Base-by-base conservation (phyloP, 805 yeast genomes). In the Candida methanosorbosa region DNA sequence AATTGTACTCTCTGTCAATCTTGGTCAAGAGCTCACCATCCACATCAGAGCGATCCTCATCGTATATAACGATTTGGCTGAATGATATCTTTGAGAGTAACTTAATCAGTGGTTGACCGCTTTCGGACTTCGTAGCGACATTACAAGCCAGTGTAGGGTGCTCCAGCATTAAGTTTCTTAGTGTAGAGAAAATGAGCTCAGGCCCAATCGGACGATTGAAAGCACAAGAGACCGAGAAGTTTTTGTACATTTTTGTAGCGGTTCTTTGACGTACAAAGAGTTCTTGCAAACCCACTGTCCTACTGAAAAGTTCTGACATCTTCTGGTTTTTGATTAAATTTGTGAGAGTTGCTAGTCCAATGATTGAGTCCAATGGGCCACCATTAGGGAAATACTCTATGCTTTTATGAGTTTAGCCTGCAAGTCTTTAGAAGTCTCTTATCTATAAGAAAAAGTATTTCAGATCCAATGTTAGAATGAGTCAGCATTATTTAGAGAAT, bases 61-160 rank as follows among this genome's bases (percentile, higher is more conserved):
- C 17, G 14, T 7, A 12, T 9, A n/a, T n/a, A 6, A 31, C 28
- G 6, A 31, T 14, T 9, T 31, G 23, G 12, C 15, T 7, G 28
- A 23, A 31, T n/a, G 8, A 19, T 14, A 31, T 3, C 11, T 30
- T 6, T 4, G 20, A 13, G 6, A 11, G 4, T 3, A 28, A 13
- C 18, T 28, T 22, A 5, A 28, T 5, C n/a, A 18, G 23, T 13
- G n/a, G 8, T 4, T 4, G 9, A 3, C 23, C 30, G 4, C 5
- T 6, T 3, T 18, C 16, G 6, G 7, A 6, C 11, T 18, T 7
- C 7, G 11, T 28, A 7, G 30, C 22, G 4, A 28, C 30, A 23
- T 31, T 21, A 31, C 34, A 31, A 3, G 34, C 34, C n/a, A 31
- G 14, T 12, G 28, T 23, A 7, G 34, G 34, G 17, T 31, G 34